Base-by-base conservation (phyloP, 2,329 filamentous ascomycete genomes). In the Phialophora macrospora region DNA sequence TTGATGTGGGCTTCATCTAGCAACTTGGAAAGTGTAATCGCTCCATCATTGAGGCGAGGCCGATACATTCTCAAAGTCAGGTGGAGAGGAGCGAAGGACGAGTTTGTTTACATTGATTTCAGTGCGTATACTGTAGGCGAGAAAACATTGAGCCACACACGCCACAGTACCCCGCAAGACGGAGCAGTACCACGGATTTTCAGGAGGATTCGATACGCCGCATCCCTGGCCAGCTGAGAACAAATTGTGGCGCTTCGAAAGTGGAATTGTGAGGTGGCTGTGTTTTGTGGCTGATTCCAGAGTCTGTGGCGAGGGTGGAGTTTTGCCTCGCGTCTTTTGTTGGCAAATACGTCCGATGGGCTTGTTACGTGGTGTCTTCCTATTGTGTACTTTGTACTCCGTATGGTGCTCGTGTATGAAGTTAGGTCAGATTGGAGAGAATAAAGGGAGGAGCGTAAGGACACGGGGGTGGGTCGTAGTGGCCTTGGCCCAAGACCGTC, bases 201-300 rank as follows among this genome's bases (percentile, higher is more conserved):
- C 7, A 49, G 5, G 46, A 4, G 46, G 22, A 24, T 11, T 49
- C 46, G 8, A 41, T 9, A 20, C 5, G 22, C 46, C 46, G n/a
- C 17, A 49, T 5, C 46, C 46, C 46, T 49, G 46, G n/a, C 46
- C 9, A 22, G 20, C 46, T 49, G 46, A 12, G 22, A 41, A 41
- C 34, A 41, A 17, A 14, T 17, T 41, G 46, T 49, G 46, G 46
- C 34, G 46, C 46, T 7, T 49, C n/a, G 17, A 49, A 11, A 11
- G 46, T 11, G 24, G 12, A 20, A 38, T 32, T 14, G 20, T 34
- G 22, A 34, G 3, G 56, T 59, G 56, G 56, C 56, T 41, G 24
- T 49, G 56, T 26, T 7, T 11, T 34, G 56, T 59, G 56, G 56
- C 56, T 59, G 56, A 22, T 22, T 48, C 14, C 56, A 20, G 55